Evolutionary conservation across 495 filamentous ascomycete species (phyloP), one percentile per base, ranked within the genome.

Genomic region (Penicilliopsis zonata): DNA sequence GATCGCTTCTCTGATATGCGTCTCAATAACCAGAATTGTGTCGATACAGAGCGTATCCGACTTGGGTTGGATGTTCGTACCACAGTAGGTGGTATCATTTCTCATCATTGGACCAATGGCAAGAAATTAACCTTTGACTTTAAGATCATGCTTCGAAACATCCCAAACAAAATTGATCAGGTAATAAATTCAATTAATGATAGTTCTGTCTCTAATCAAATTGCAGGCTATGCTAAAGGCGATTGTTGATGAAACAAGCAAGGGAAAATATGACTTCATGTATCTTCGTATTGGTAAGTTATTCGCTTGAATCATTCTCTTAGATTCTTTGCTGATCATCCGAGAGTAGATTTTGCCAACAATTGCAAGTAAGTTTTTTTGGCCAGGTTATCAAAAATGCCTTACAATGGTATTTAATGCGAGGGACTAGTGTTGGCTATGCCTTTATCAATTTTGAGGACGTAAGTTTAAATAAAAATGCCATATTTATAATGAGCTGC

Each of bases 371-470:
- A 61, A 14, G 28, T 26, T 18, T 22, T 4, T 18, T 19, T 9
- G 18, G 22, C 10, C 7, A 37, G 26, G n/a, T n/a, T 34, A 5
- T 5, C n/a, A 28, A 12, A 28, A 10, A 12, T 28, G 26, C n/a
- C 7, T 7, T n/a, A 28, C 15, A 4, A 28, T 28, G 26, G n/a
- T 28, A 5, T 27, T 25, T 17, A 21, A n/a, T 30, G 18, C 15
- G 33, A 28, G 25, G 40, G 42, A 32, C 10, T 40, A 95, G 86
- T 55, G 90, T 98, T 36, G 90, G 90, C 36, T 98, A 98, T 64
- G 90, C 86, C 0, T 98, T 98, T 59, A 83, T 98, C 55, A 95
- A 98, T 50, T 94, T 98, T 46, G 72, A 73, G 28, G 74, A 85
- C 52, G 79, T 87, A 46, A 70, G 74, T 62, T 3, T 10, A 13